These are phyloP conservation scores for Podila verticillata DNA, from an alignment of 192 early-diverging fungal genomes.

Conservation along the genomic window DNA sequence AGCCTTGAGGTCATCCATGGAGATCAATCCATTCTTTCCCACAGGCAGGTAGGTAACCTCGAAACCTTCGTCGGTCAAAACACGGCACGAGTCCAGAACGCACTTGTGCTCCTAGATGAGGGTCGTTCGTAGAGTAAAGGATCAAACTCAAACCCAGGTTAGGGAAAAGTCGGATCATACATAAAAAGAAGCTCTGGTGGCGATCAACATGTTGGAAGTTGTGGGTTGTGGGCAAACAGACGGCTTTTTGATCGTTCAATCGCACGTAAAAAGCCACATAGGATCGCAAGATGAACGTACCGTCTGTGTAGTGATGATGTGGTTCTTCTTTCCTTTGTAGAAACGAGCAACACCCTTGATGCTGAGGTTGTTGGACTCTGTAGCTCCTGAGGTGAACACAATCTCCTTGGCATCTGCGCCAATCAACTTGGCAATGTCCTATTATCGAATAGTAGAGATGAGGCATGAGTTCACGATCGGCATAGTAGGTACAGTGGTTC, in stretches of 20 bases:
- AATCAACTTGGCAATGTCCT: conserved; percentile 88
- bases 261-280: too few species aligned
- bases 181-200: not conserved
- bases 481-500: too few species aligned
- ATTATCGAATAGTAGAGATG: conserved; percentile 3
- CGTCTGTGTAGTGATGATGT: conserved; percentile 96
- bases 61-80: conserved; percentile 94
- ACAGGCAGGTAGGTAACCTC: conserved; percentile 97
- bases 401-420: conserved; percentile 97
- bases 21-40: conserved; percentile 81
- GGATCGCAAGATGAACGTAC: conserved; percentile 31
- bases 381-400: conserved; percentile 95
- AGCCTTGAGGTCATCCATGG: conserved; percentile 80
- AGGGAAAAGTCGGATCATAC: conserved; percentile 8
- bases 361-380: conserved; percentile 95
- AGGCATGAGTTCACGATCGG: too few species aligned
- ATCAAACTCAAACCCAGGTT: conserved; percentile 7
- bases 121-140: not conserved
- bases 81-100: conserved; percentile 95
- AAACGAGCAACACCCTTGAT: conserved; percentile 96
- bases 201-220: not conserved
- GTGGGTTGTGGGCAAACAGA: too few species aligned
- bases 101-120: conserved; percentile 92
- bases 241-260: too few species aligned
- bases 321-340: conserved; percentile 93